A percentile compares a stretch with the other conserved stretches of the same genome.
These are phyloP conservation scores for Cicer chorassanicum DNA, from an alignment of 306 rosid genomes.

Conservation along the genomic window DNA sequence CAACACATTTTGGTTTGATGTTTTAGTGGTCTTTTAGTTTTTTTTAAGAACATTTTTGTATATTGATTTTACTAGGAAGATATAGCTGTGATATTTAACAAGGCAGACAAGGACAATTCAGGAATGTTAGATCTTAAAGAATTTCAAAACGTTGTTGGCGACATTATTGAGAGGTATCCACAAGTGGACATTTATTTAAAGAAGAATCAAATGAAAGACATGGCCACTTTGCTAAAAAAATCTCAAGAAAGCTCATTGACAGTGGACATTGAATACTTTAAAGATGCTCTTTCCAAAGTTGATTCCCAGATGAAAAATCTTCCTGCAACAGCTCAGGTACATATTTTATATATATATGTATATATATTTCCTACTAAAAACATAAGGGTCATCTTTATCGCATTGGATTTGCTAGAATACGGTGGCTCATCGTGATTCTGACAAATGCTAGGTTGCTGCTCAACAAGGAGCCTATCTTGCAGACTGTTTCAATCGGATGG, in stretches of 20 bases:
- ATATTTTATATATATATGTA: not conserved
- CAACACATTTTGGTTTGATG: not conserved
- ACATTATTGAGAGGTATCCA: constrained; percentile 92
- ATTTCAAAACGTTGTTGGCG: constrained; percentile 64
- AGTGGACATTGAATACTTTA: constrained; percentile 76
- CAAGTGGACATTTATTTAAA: constrained; percentile 86
- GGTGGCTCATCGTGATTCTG: no score
- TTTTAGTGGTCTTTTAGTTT: not conserved
- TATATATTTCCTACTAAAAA: not conserved
- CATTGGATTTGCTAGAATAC: no score
- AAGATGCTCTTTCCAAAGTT: constrained; percentile 81
- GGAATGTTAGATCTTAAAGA: constrained; percentile 75
- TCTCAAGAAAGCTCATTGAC: constrained; percentile 52
- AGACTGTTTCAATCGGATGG: constrained; percentile 86
- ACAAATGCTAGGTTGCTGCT: constrained; percentile 72
- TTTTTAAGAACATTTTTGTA: not conserved
- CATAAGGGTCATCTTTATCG: no score
- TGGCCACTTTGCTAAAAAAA: constrained; percentile 62
- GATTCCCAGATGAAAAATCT: constrained; percentile 95
- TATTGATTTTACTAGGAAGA: constrained; percentile 67
- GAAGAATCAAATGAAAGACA: constrained; percentile 71
- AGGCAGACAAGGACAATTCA: constrained; percentile 72
- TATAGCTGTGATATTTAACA: constrained; percentile 74
- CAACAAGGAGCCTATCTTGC: constrained; percentile 94
- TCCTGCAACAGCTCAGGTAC: constrained; percentile 97